Percentiles rank a stretch among this genome's conserved stretches.
Conservation (phyloP, 2,329 filamentous ascomycete species). For the Pseudocercospora vitis region DNA sequence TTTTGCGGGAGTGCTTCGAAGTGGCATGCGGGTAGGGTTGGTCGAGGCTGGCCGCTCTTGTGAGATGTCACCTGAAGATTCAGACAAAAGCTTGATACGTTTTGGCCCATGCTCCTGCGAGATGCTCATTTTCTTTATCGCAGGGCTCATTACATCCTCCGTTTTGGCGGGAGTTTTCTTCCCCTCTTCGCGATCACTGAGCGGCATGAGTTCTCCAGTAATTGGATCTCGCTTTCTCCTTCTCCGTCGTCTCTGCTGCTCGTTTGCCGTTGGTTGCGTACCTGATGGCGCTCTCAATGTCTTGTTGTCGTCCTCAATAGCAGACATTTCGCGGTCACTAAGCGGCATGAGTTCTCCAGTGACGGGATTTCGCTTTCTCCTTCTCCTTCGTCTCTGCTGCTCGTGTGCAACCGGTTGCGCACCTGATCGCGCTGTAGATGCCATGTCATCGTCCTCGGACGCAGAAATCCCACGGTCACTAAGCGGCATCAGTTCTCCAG, state of each 20-base stretch:
- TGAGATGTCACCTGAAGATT: slow-evolving; percentile 20
- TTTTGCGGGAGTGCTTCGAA: neutral
- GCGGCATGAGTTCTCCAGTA: slow-evolving; percentile 37
- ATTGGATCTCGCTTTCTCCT: slow-evolving; percentile 34
- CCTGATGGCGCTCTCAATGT: too few relatives aligned
- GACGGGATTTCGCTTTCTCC: slow-evolving; percentile 33
- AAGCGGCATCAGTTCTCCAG: slow-evolving; percentile 34
- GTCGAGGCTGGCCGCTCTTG: neutral
- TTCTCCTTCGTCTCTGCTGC: slow-evolving; percentile 27
- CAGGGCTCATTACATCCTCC: slow-evolving; percentile 14
- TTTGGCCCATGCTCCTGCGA: slow-evolving; percentile 23
- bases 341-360: slow-evolving; percentile 35
- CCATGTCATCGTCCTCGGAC: neutral
- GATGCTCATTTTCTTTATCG: slow-evolving; percentile 21
- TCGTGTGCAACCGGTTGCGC: neutral
- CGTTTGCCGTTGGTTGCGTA: too few relatives aligned
- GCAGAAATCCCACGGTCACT: slow-evolving; percentile 20
- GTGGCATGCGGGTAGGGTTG: neutral
- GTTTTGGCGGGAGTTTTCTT: slow-evolving; percentile 5
- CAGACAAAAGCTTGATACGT: slow-evolving; percentile 24
- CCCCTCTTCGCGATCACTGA: slow-evolving; percentile 28
- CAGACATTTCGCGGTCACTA: neutral
- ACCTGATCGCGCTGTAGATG: neutral
- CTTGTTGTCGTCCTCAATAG: too few relatives aligned
- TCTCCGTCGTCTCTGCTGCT: too few relatives aligned